These are phyloP conservation scores for Cudoniella acicularis DNA, from an alignment of 495 filamentous ascomycete genomes.

Conservation along the genomic window DNA sequence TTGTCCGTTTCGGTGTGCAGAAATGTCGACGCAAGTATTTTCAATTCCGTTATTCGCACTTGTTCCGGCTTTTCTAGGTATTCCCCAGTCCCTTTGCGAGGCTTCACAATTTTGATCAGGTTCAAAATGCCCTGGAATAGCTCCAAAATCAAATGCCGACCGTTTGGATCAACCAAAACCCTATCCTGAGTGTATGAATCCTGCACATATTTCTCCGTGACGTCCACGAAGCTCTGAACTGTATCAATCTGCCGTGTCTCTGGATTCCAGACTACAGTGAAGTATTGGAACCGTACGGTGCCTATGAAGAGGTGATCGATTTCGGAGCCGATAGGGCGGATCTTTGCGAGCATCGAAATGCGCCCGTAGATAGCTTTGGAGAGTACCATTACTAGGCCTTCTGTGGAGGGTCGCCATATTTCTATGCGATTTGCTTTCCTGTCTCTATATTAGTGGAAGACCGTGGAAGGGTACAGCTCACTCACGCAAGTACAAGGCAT, in stretches of 20 bases:
- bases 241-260: conserved; percentile 60
- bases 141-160: conserved; percentile 77
- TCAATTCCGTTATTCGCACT: conserved; percentile 79
- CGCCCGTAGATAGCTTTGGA: conserved; percentile 74
- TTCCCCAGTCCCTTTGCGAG: conserved; percentile 50
- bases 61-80: conserved; percentile 65
- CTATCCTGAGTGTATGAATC: conserved; percentile 72
- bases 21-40: conserved; percentile 78
- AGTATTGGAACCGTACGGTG: conserved; percentile 85
- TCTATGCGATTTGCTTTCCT: conserved; percentile 94
- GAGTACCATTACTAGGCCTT: conserved; percentile 50
- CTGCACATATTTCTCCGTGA: conserved; percentile 74
- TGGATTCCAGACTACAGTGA: conserved; percentile 80
- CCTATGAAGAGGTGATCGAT: conserved; percentile 92
- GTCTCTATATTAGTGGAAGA: conserved; percentile 9
- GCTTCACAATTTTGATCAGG: conserved; percentile 63
- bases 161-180: conserved; percentile 78
- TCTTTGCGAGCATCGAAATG: conserved; percentile 78
- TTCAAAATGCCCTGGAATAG: conserved; percentile 87
- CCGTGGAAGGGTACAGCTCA: conserved; percentile 7
- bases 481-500: conserved; percentile 84
- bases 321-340: conserved; percentile 66
- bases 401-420: conserved; percentile 56
- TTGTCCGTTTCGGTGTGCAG: conserved; percentile 67
- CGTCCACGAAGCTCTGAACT: conserved; percentile 64